phyloP scores from a whole-genome alignment of 2,329 filamentous ascomycete genomes.

The Curvularia lunata region DNA sequence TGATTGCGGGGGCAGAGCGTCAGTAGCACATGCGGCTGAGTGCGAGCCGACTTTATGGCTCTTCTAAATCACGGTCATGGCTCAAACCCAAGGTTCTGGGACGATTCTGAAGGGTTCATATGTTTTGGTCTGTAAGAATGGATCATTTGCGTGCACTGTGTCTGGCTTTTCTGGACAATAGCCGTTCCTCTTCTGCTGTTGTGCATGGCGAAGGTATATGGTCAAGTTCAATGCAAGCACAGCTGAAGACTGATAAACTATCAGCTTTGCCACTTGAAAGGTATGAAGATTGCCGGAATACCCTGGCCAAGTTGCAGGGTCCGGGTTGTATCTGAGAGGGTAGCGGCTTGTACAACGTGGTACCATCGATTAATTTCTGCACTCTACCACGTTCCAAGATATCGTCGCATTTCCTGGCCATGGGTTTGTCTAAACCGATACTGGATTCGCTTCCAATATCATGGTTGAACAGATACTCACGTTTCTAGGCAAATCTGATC shows the following conservation, averaged over 20 bases:
- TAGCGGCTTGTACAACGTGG: constrained; percentile 26
- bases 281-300: neutral
- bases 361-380: constrained; percentile 21
- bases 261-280: neutral
- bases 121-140: neutral
- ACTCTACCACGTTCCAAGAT: constrained; percentile 26
- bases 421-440: constrained; percentile 17
- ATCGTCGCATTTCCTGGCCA: constrained; percentile 19
- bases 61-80: neutral
- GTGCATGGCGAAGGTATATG: constrained; percentile 1
- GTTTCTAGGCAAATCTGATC: constrained; percentile 21
- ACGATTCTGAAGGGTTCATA: neutral
- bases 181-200: neutral
- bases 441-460: constrained; percentile 17
- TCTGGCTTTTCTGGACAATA: neutral
- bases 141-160: neutral
- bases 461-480: constrained; percentile 22
- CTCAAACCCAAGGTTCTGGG: too few species aligned
- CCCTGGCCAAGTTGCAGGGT: constrained; percentile 1
- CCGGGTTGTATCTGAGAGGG: constrained; percentile 14
- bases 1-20: neutral
- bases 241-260: neutral
- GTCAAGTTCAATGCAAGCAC: neutral
- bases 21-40: neutral
- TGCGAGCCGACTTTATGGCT: neutral